Evolutionary conservation across 148 eudicot species (phyloP), one percentile per base, ranked within the genome.

Genomic region (Simmondsia chinensis): DNA sequence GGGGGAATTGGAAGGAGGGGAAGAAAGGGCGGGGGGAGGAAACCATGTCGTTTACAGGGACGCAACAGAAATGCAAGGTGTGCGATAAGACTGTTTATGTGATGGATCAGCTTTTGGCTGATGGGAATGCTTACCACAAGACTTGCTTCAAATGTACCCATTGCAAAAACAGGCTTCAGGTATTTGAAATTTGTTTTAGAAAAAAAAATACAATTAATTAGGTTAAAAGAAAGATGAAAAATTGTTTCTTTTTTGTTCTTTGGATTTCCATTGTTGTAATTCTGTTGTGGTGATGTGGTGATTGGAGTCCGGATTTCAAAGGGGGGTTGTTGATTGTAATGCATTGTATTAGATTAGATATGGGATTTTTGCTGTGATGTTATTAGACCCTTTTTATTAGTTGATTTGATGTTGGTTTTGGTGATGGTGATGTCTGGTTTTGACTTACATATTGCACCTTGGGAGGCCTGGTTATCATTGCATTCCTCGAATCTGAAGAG

Each of bases 131-230:
- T 61, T 87, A 61, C 64, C 96, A 87, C 22, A 87, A 82, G 45
- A 68, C 93, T 30, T 87, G 96, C 71, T 87, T 87, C 71, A 87
- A 71, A 76, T 87, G 96, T 56, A 56, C 61, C 50, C 93, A 87
- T 46, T 87, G 96, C 72, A 82, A 82, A 61, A 75, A 71, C 36
- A 77, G 78, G 21, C 87, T 87, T 48, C 75, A 75, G 82, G 96
- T 78, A 52, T 23, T 11, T 41, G 3, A 10, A 8, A 6, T 32
- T 20, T 8, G 9, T 30, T 33, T 12, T n/a, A n/a, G n/a, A n/a
- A n/a, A n/a, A n/a, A n/a, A n/a, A n/a, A n/a, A n/a, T n/a, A n/a
- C n/a, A n/a, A n/a, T n/a, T n/a, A n/a, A n/a, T n/a, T n/a, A n/a
- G n/a, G n/a, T n/a, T n/a, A n/a, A n/a, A n/a, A n/a, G n/a, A n/a